Evolutionary conservation across 345 rosid genomes (phyloP).

Genomic region (Mallotus nudiflorus): DNA sequence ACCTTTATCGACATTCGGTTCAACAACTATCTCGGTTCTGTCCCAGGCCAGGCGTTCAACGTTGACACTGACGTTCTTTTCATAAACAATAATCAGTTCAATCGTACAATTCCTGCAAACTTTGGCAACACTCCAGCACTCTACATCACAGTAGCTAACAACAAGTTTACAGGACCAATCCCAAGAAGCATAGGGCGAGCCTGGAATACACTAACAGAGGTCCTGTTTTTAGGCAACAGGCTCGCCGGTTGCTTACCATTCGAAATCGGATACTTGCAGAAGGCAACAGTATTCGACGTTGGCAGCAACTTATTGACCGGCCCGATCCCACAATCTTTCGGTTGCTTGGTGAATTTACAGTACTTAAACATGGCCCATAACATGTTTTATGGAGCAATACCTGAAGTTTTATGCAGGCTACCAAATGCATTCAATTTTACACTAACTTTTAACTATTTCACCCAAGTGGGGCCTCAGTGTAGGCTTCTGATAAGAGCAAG

Average conservation of each 20-base stretch:
- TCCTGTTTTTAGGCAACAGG: constrained; percentile 27
- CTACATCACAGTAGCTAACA: constrained; percentile 32
- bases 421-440: constrained; percentile 24
- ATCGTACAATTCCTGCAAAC: constrained; percentile 17
- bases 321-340: constrained; percentile 33
- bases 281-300: constrained; percentile 22
- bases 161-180: constrained; percentile 28
- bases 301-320: constrained; percentile 27
- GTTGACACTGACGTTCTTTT: constrained; percentile 30
- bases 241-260: constrained; percentile 29
- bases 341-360: constrained; percentile 25
- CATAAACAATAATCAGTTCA: constrained; percentile 31
- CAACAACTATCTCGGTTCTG: constrained; percentile 22
- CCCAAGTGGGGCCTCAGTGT: constrained; percentile 32
- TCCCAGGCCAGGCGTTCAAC: constrained; percentile 26
- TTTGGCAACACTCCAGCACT: constrained; percentile 31
- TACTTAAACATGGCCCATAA: constrained; percentile 28
- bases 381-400: constrained; percentile 26
- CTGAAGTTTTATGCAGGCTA: constrained; percentile 28
- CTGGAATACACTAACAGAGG: constrained; percentile 20
- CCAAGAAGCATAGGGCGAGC: constrained; percentile 33
- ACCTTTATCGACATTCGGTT: constrained; percentile 28
- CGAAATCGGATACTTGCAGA: constrained; percentile 29
- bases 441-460: constrained; percentile 29
- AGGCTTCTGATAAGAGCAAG: constrained; percentile 19